A percentile compares a stretch with the other conserved stretches of the same genome.
These are phyloP conservation scores for Coemansia sp. DNA, from an alignment of 192 early-diverging fungal genomes.

Conservation along the genomic window DNA sequence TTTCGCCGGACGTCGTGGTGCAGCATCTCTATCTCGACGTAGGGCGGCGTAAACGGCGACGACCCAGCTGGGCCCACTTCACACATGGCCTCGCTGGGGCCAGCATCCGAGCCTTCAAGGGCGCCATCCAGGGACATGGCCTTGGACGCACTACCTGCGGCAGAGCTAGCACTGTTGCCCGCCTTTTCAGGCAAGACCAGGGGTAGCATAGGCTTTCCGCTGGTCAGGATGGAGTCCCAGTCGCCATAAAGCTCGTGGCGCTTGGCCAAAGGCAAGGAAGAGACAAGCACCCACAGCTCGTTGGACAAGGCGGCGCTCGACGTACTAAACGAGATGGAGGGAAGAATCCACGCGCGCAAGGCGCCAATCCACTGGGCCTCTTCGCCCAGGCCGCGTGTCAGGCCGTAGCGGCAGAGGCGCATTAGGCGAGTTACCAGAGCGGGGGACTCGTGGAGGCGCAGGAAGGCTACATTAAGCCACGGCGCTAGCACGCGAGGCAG, in stretches of 20 bases:
- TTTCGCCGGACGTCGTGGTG: conserved; percentile 34
- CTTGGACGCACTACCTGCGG: conserved; percentile 13
- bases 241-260: conserved; percentile 42
- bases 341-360: conserved; percentile 49
- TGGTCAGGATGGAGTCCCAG: conserved; percentile 36
- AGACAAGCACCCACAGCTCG: conserved; percentile 50
- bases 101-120: conserved; percentile 24
- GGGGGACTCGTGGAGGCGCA: conserved; percentile 34
- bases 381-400: conserved; percentile 9
- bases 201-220: conserved; percentile 32
- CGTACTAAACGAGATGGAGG: conserved; percentile 38
- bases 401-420: conserved; percentile 41
- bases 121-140: conserved; percentile 47
- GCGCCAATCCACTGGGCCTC: conserved; percentile 30
- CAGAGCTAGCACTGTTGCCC: neutral
- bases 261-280: conserved; percentile 25
- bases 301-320: conserved; percentile 48
- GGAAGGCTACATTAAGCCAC: conserved; percentile 45
- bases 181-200: neutral
- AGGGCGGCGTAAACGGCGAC: neutral
- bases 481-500: conserved; percentile 44
- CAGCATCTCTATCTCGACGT: conserved; percentile 38
- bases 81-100: neutral
- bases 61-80: neutral
- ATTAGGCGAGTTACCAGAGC: conserved; percentile 38